Evolutionary conservation across 257 asterid species (phyloP).

Genomic region (Eustoma russellianum): DNA sequence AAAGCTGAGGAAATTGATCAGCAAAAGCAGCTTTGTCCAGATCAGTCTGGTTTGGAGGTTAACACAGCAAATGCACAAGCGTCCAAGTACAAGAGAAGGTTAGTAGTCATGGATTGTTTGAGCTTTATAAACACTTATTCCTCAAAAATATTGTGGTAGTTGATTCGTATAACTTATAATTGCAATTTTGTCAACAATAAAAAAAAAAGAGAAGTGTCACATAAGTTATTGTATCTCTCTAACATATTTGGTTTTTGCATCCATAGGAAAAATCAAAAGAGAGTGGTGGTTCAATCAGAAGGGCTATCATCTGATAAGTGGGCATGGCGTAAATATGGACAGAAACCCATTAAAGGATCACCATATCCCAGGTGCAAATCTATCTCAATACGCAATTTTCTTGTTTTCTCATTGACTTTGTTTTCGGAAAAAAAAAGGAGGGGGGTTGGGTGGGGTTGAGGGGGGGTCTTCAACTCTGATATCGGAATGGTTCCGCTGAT

Average conservation of each 20-base stretch:
- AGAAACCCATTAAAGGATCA: conserved; percentile 93
- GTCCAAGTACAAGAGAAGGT: conserved; percentile 84
- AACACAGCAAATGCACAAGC: too few relatives aligned
- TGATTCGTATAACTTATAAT: too few relatives aligned
- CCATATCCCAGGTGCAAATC: conserved; percentile 71
- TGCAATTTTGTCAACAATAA: too few relatives aligned
- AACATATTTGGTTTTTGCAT: not conserved
- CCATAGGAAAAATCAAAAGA: conserved; percentile 72
- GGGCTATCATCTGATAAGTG: conserved; percentile 74
- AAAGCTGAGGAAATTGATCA: conserved; percentile 10
- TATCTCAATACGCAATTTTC: not conserved
- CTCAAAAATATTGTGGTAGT: too few relatives aligned
- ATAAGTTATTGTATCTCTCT: not conserved
- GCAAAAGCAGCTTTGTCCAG: conserved; percentile 7
- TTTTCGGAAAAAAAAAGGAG: too few relatives aligned
- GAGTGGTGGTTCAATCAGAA: conserved; percentile 66
- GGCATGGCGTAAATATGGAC: conserved; percentile 99
- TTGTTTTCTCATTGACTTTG: not conserved
- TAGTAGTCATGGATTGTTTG: not conserved
- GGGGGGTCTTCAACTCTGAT: too few relatives aligned
- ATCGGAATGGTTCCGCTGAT: too few relatives aligned
- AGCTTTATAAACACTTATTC: too few relatives aligned
- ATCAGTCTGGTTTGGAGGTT: too few relatives aligned
- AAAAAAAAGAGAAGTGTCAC: too few relatives aligned
- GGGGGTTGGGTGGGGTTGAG: too few relatives aligned